Evolutionary conservation across 148 eudicot genomes (phyloP), one percentile per base, ranked within the genome.

Genomic region (Silene conica): DNA sequence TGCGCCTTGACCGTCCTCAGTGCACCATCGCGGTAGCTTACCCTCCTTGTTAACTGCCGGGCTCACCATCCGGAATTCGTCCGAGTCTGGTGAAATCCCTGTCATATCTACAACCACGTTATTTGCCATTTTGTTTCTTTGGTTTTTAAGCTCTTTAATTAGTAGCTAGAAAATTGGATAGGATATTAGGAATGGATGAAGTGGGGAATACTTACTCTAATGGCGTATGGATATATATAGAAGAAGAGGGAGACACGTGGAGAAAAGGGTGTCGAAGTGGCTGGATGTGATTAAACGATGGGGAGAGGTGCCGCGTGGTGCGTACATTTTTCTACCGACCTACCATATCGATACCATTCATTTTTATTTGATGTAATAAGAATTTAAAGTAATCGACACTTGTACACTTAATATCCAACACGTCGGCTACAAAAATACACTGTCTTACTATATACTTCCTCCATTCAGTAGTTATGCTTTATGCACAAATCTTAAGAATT

Each of bases 1-100:
- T 0, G 87, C 79, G 0, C 89, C 92, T 68, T 90, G 92, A 0
- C 90, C 90, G 43, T 90, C 96, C 67, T 83, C 85, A 5, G 92
- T 88, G 81, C 83, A 88, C 70, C 86, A 83, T 31, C 95, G 76
- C 2, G 86, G 84, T 1, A 90, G 70, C 73, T 81, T 74, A 0
- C 90, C 87, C 16, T 78, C 85, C 34, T 83, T 82, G 59, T 80
- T 75, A 1, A 90, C 70, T n/a, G 67, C 79, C 13, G 92, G 80
- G 34, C 85, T 82, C 6, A 83, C 82, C 48, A 90, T 57, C 67
- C 92, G 72, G 74, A 90, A 86, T 38, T 87, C 86, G 2, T 86
- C 84, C 38, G 70, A 28, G 70, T 67, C 70, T 0, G 13, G 70
- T 19, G 69, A 3, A 5, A 66, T 3, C 0, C 69, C 69, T 0